Base-by-base conservation (phyloP, 2,329 filamentous ascomycete species). In the Westerdykella sp. region DNA sequence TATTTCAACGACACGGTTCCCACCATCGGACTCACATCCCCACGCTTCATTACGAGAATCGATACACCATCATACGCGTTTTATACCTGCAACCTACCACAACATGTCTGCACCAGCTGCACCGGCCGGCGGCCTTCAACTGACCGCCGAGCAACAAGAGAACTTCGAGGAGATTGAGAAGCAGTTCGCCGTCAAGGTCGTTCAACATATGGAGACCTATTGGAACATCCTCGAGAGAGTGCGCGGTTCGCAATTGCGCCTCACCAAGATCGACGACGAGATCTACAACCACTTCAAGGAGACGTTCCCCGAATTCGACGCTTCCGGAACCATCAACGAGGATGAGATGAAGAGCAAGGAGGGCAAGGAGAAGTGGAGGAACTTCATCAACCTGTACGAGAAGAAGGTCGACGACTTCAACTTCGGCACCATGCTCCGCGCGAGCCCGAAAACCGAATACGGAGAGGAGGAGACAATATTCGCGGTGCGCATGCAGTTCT, bases 131-230 rank as follows among this genome's bases (percentile, higher is more conserved):
- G 32, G 16, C 16, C n/a, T 35, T 12, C 6, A 18, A 9, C 16
- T 35, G 9, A 35, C 32, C 47, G 54, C 71, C 18, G 79, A 85
- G 61, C 70, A 81, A 64, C 79, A 81, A 30, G 78, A 84, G 62
- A 87, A 87, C 69, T 74, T 82, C 53, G 79, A 83, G 67, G 81
- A 84, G 87, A 96, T 98, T 67, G 93, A 98, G 79, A 95, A 96
- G 78, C 93, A 97, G 70, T 98, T 98, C 62, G 93, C 93, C 23
- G 93, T 98, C 59, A 97, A 97, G 76, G 90, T 85, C 40, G 93
- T 97, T 31, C 87, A 95, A 69, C 93, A 98, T 69, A 87, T 98
- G 78, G 80, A 87, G 63, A 96, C 91, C 39, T 97, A 98, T 77
- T 98, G 91, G 91, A 77, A 83, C 41, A 91, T 98, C 63, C 85